A percentile compares a stretch with the other conserved stretches of the same genome.
Conservation (phyloP, 1,284 basidiomycete genomes). For the Erythrobasidium hasegawianum region DNA sequence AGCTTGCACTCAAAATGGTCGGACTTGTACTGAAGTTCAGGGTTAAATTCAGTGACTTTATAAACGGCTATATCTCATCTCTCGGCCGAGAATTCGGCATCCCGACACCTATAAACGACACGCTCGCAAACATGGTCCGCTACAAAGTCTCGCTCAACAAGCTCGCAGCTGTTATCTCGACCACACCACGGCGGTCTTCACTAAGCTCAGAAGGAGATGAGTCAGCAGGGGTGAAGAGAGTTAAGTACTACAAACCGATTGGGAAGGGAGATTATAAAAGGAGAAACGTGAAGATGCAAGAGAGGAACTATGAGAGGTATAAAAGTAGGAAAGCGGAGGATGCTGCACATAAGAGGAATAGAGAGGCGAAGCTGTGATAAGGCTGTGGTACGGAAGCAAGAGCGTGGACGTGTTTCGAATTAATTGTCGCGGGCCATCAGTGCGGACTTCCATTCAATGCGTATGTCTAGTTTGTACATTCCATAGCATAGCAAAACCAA, state of each 20-base stretch:
- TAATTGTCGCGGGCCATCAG: too few species aligned
- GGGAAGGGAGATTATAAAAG: neutral
- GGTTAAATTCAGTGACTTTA: conserved; percentile 55
- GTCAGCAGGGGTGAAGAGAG: too few species aligned
- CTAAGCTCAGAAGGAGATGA: too few species aligned
- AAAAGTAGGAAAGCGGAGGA: neutral
- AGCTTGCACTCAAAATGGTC: neutral
- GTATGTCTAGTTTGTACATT: too few species aligned
- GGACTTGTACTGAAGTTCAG: neutral
- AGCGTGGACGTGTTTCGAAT: too few species aligned
- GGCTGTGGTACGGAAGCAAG: too few species aligned
- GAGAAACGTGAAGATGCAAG: neutral
- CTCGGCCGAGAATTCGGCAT: conserved; percentile 64
- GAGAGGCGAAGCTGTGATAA: too few species aligned
- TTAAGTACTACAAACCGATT: conserved; percentile 5
- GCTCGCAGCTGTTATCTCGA: too few species aligned
- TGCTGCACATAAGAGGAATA: neutral
- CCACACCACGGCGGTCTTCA: too few species aligned
- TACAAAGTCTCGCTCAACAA: conserved; percentile 5
- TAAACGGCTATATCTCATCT: conserved; percentile 77
- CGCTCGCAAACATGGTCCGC: conserved; percentile 62
- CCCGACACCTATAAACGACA: conserved; percentile 61
- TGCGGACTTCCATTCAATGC: too few species aligned
- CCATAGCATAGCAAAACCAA: too few species aligned
- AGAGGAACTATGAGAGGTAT: neutral